Evolutionary conservation across 1,284 basidiomycete genomes (phyloP), one percentile per base, ranked within the genome.

Genomic region (Prillingera fragicola): DNA sequence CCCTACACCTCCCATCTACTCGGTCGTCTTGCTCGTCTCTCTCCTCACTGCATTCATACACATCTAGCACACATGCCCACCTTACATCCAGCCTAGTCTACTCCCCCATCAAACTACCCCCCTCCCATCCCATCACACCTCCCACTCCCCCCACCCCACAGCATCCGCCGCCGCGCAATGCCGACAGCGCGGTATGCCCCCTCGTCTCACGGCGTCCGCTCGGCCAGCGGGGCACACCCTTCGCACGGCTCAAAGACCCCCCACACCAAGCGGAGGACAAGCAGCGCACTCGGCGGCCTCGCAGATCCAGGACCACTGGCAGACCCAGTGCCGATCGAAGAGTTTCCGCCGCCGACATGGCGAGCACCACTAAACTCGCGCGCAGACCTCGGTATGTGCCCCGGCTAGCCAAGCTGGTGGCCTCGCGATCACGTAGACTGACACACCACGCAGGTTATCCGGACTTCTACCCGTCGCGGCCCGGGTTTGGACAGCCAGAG

Each of bases 401-500:
- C 15, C 23, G 12, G 3, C 14, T n/a, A 9, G 26, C 8, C 26
- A 28, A 28, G 24, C 8, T 14, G 13, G n/a, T 17, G 6, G 8
- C 13, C 31, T 24, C 29, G 12, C 18, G 9, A 18, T 33, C n/a
- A n/a, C n/a, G n/a, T n/a, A n/a, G n/a, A n/a, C 48, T 41, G 22
- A 36, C n/a, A n/a, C n/a, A n/a, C n/a, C 40, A 15, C 22, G 19
- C 52, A 90, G 87, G 89, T 13, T 91, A 84, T 62, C 80, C 82
- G 39, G 87, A 89, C 26, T 90, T 90, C 64, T 81, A 85, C 64
- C 89, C 90, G 29, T 85, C 89, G 4, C 76, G 80, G 41, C 81
- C 85, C 14, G 82, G 83, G 5, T 85, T 89, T 23, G 80, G 81
- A 7, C 87, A 92, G 67, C 82, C 85, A 22, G 92, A 95, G 69